Evolutionary conservation across 2,329 filamentous ascomycete genomes (phyloP).

Genomic region (Microdochium trichocladiopsis): DNA sequence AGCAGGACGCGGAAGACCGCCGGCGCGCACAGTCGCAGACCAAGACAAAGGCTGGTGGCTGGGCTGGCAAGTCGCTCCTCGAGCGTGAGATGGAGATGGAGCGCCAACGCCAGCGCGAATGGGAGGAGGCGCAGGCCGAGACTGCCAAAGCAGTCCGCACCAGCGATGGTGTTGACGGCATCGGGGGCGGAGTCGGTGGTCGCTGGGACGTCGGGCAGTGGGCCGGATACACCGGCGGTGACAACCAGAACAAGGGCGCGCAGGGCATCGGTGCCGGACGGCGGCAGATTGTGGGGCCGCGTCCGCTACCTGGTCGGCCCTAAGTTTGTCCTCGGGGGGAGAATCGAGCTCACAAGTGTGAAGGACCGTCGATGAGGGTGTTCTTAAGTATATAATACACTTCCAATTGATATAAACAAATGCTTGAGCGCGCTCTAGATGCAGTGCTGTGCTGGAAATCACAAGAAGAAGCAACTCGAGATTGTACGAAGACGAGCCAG

Average conservation of each 20-base stretch:
- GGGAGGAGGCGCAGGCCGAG: conserved; percentile 69
- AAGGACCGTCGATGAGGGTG: too few relatives aligned
- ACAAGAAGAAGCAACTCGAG: too few relatives aligned
- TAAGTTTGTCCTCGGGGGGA: too few relatives aligned
- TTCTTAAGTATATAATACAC: too few relatives aligned
- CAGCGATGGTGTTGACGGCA: conserved; percentile 49
- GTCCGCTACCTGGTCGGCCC: conserved; percentile 49
- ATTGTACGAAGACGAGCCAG: too few relatives aligned
- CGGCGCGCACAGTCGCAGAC: conserved; percentile 50
- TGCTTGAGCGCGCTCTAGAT: too few relatives aligned
- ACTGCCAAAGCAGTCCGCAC: conserved; percentile 48
- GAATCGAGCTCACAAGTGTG: too few relatives aligned
- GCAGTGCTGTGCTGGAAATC: too few relatives aligned
- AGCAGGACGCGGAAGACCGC: conserved; percentile 56
- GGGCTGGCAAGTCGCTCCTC: conserved; percentile 62
- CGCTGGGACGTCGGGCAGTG: conserved; percentile 74
- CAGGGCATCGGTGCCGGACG: conserved; percentile 63
- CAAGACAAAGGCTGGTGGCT: conserved; percentile 55
- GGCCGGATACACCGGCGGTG: conserved; percentile 67
- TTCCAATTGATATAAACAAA: too few relatives aligned
- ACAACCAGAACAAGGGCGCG: conserved; percentile 61
- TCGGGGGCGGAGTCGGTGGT: conserved; percentile 59
- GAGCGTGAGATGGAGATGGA: conserved; percentile 79
- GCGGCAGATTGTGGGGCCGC: conserved; percentile 73
- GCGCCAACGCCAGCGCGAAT: conserved; percentile 68